These are phyloP conservation scores for Ophidiomyces ophidiicola DNA, from an alignment of 2,329 filamentous ascomycete genomes.

Conservation along the genomic window DNA sequence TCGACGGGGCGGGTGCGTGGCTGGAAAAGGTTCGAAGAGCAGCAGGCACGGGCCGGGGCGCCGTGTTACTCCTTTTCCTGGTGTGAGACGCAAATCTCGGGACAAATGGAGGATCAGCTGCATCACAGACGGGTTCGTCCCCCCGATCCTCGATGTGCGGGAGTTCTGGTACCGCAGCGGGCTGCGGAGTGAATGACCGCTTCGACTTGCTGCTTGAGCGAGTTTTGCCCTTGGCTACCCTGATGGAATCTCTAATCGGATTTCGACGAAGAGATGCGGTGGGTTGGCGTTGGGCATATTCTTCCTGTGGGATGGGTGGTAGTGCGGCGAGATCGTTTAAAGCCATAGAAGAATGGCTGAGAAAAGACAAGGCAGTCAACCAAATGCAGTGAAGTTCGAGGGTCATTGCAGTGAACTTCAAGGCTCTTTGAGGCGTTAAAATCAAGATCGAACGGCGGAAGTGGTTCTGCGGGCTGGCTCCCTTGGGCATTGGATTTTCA, in stretches of 20 bases:
- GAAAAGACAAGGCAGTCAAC: slow-evolving; percentile 87
- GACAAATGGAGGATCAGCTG: slow-evolving; percentile 41
- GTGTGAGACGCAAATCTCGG: slow-evolving; percentile 51
- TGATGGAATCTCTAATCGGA: slow-evolving; percentile 75
- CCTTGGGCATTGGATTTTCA: slow-evolving; percentile 72
- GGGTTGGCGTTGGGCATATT: slow-evolving; percentile 29
- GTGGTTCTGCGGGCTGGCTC: slow-evolving; percentile 40
- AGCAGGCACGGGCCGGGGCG: slow-evolving; percentile 55
- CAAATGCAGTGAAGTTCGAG: slow-evolving; percentile 86
- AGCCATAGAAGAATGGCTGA: slow-evolving; percentile 76
- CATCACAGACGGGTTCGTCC: slow-evolving; percentile 29
- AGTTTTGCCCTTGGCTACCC: slow-evolving; percentile 65
- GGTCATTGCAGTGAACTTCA: slow-evolving; percentile 83
- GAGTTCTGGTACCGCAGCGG: slow-evolving; percentile 26
- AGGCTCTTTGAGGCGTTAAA: slow-evolving; percentile 76
- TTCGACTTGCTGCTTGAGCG: slow-evolving; percentile 32
- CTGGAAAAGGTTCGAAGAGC: slow-evolving; percentile 69
- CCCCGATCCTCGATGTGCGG: slow-evolving; percentile 21
- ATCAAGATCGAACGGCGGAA: slow-evolving; percentile 95
- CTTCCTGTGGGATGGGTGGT: slow-evolving; percentile 40
- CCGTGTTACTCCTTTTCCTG: slow-evolving; percentile 82
- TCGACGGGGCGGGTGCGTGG: slow-evolving; percentile 28
- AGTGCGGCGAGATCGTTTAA: slow-evolving; percentile 58
- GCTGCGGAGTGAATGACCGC: slow-evolving; percentile 28
- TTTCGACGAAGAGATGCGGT: slow-evolving; percentile 42